Evolutionary conservation across 2,329 filamentous ascomycete species (phyloP), one percentile per base, ranked within the genome.

Genomic region (Trichophyton rubrum): DNA sequence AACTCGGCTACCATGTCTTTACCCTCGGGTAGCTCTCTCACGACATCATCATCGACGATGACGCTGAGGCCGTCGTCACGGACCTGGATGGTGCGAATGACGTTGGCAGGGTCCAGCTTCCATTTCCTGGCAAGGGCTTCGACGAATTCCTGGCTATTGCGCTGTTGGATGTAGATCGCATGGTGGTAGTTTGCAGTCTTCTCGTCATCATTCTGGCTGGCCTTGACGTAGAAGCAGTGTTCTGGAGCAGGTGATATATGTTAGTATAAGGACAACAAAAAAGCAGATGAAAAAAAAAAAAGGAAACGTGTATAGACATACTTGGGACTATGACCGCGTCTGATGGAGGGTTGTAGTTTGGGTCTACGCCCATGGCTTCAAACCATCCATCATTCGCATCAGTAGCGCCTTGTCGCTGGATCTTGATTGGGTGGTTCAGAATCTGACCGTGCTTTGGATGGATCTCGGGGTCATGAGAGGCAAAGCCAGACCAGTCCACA

Each of bases 301-400:
- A 15, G 15, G 43, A 30, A 49, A 27, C n/a, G 33, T 35, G 33
- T 35, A 35, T 35, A 35, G 3, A 59, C 80, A 71, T 77, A 83
- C 81, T 77, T 65, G 85, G 83, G 71, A 89, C 95, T 20, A 84
- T 78, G 7, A 80, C 77, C 61, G 82, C 83, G 67, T 95, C 89
- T 0, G 81, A 76, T 0, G 91, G 91, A 51, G 93, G 87, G 61
- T 86, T 84, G 70, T 97, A 99, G 1, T 81, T 82, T 15, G 85
- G 78, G 70, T 97, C 93, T n/a, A 97, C 89, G 35, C 90, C 93
- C 6, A 96, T 75, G 0, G 90, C 90, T 70, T 96, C 90, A 64
- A 97, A 93, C 85, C 88, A 96, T 4, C 88, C 87, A 62, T 84
- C 87, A 30, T 90, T 77, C 24, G 82, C 58, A 24, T 65, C 63